These are phyloP conservation scores for Arxiozyma telluris DNA, from an alignment of 1,139 yeast species.

Conservation along the genomic window DNA sequence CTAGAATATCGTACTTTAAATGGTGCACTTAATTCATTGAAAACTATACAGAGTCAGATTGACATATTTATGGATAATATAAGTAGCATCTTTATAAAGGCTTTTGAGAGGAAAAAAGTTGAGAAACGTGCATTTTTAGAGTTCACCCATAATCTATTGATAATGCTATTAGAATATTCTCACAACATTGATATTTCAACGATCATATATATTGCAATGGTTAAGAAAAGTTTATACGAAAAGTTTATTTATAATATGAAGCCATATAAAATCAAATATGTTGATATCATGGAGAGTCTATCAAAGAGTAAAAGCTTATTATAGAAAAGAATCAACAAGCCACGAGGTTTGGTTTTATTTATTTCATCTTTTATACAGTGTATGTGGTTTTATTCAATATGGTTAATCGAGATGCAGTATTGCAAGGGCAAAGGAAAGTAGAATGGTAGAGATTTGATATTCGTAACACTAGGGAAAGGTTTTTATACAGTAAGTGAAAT, in stretches of 20 bases:
- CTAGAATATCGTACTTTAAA: conserved; percentile 6
- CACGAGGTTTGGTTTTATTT: neutral
- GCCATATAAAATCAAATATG: neutral
- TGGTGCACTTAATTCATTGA: conserved; percentile 14
- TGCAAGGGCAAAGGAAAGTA: too few relatives aligned
- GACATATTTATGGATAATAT: conserved; percentile 9
- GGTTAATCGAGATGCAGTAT: neutral
- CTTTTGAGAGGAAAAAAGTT: conserved; percentile 6
- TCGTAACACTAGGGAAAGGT: too few relatives aligned
- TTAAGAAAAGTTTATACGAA: neutral
- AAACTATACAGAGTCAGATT: conserved; percentile 14
- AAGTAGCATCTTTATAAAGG: conserved; percentile 1
- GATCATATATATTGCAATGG: neutral
- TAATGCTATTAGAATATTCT: conserved; percentile 6
- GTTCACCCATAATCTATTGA: conserved; percentile 2
- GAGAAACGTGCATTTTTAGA: neutral
- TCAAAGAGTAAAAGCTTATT: neutral
- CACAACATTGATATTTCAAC: neutral
- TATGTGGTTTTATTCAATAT: too few relatives aligned
- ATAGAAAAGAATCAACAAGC: neutral
- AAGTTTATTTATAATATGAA: neutral
- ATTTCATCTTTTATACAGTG: too few relatives aligned
- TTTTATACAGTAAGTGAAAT: too few relatives aligned
- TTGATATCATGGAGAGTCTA: neutral
- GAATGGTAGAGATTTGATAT: too few relatives aligned